A percentile compares a stretch with the other conserved stretches of the same genome.
Conservation (phyloP, 2,329 filamentous ascomycete species). For the Ophiosphaerella herpotricha region DNA sequence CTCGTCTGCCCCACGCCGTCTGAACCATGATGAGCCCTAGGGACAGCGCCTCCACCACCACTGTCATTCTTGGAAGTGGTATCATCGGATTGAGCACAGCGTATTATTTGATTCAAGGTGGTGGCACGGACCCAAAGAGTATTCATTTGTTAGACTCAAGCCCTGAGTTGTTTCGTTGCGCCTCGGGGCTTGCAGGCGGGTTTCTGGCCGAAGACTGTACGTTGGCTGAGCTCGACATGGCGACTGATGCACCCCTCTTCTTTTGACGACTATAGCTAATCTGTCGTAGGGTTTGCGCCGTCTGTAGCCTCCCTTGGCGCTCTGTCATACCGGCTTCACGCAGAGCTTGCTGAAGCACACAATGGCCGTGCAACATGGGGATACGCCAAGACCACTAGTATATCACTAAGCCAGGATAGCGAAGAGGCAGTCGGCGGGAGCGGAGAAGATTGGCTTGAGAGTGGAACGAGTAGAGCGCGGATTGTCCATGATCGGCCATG, state of each 20-base stretch:
- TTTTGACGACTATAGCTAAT: background rate
- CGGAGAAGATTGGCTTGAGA: conserved; percentile 68
- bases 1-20: conserved; percentile 2
- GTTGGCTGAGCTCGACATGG: conserved; percentile 6
- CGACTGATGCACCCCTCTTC: too few relatives aligned
- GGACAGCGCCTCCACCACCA: conserved; percentile 6
- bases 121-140: conserved; percentile 45
- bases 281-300: conserved; percentile 59
- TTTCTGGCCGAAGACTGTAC: conserved; percentile 73
- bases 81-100: conserved; percentile 53
- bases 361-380: conserved; percentile 64
- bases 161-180: conserved; percentile 68
- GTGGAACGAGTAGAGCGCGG: conserved; percentile 66
- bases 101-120: conserved; percentile 66
- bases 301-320: conserved; percentile 63
- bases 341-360: conserved; percentile 63
- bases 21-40: conserved; percentile 15
- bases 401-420: conserved; percentile 58
- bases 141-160: conserved; percentile 65
- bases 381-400: conserved; percentile 62
- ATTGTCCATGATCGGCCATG: conserved; percentile 48
- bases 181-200: conserved; percentile 74
- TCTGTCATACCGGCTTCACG: conserved; percentile 72
- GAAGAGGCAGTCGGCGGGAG: conserved; percentile 48
- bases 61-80: conserved; percentile 50